Conservation (phyloP, 192 early-diverging fungal genomes). For the Phlyctochytrium planicorne region DNA sequence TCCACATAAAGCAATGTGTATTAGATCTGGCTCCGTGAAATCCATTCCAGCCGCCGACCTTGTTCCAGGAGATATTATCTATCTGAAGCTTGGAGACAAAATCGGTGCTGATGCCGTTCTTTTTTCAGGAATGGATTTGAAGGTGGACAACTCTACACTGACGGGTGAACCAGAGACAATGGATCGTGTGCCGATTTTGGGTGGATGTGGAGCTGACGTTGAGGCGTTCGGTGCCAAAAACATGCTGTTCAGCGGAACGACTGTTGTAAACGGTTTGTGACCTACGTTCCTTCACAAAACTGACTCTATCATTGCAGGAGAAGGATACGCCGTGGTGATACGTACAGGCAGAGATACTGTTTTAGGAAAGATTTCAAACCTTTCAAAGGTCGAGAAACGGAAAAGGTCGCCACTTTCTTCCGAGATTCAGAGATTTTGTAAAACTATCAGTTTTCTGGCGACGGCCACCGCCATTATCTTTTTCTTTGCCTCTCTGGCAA, state of each 20-base stretch:
- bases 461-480: constrained; percentile 47
- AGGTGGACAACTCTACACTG: constrained; percentile 48
- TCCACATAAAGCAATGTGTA: constrained; percentile 34
- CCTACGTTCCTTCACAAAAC: background rate
- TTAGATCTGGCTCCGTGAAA: constrained; percentile 26
- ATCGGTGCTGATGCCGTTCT: constrained; percentile 46
- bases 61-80: constrained; percentile 47
- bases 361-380: constrained; percentile 46
- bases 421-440: constrained; percentile 51
- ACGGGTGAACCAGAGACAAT: constrained; percentile 55
- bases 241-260: constrained; percentile 45
- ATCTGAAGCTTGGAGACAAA: constrained; percentile 39
- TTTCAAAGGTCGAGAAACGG: constrained; percentile 30
- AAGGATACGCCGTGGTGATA: constrained; percentile 50
- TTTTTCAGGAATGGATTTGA: constrained; percentile 34
- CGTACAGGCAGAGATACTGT: constrained; percentile 49
- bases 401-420: constrained; percentile 37
- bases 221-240: constrained; percentile 49
- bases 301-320: constrained; percentile 24
- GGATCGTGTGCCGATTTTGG: constrained; percentile 19
- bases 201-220: constrained; percentile 8
- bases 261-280: constrained; percentile 32
- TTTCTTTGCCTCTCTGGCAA: constrained; percentile 37
- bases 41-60: constrained; percentile 30
- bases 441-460: constrained; percentile 49